A percentile compares a stretch with the other conserved stretches of the same genome.
Conservation (phyloP, 495 filamentous ascomycete genomes). For the Neurospora sp. region DNA sequence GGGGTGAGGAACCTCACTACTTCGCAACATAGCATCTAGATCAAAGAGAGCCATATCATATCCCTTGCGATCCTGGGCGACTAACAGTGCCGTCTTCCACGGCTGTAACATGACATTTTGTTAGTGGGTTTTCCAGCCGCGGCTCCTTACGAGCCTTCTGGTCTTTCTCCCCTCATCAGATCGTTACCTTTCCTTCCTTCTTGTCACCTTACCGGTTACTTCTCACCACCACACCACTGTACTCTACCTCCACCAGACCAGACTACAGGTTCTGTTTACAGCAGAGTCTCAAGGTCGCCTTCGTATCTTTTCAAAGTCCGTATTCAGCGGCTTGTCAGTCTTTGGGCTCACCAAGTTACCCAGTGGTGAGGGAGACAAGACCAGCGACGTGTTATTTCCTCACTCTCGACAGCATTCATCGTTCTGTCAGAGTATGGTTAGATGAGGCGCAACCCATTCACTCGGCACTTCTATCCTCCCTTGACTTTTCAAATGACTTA, state of each 20-base stretch:
- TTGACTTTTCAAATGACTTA: conserved; percentile 12
- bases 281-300: background rate
- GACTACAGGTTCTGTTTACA: background rate
- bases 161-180: background rate
- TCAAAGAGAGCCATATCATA: background rate
- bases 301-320: background rate
- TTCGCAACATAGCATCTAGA: background rate
- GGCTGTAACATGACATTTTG: background rate
- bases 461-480: background rate
- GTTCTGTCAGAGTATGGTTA: background rate
- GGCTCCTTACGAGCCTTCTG: background rate
- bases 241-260: background rate
- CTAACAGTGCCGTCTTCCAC: background rate
- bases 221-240: background rate
- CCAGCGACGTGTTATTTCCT: background rate
- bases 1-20: background rate
- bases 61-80: background rate
- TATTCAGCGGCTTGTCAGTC: background rate
- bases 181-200: background rate
- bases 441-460: background rate
- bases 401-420: background rate
- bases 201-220: background rate
- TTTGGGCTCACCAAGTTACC: background rate
- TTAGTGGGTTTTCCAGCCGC: background rate
- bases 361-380: background rate